A percentile compares a stretch with the other conserved stretches of the same genome.
phyloP scores from a whole-genome alignment of 345 rosid genomes.

The Citrus australasica region DNA sequence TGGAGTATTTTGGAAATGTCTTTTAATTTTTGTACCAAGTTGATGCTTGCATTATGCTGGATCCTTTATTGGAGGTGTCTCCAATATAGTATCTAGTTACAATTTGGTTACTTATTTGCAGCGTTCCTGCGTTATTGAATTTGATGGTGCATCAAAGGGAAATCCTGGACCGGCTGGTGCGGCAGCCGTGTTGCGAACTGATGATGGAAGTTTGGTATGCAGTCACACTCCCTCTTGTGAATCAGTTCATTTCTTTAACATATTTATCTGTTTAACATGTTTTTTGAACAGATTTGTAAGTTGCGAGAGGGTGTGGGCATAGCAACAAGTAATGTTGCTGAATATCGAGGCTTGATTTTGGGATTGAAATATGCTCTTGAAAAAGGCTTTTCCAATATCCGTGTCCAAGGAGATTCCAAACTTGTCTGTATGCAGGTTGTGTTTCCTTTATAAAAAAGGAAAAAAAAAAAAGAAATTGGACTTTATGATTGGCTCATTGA shows the following conservation, averaged over 20 bases:
- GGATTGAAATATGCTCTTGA: conserved; percentile 73
- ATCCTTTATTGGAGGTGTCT: not conserved
- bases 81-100: not conserved
- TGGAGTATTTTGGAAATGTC: not conserved
- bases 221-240: not conserved
- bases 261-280: conserved; percentile 10
- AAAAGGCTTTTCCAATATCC: conserved; percentile 63
- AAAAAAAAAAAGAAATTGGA: not conserved
- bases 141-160: conserved; percentile 94
- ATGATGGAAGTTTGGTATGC: conserved; percentile 70
- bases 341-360: conserved; percentile 72
- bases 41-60: not conserved
- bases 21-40: not conserved
- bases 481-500: not conserved
- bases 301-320: conserved; percentile 79
- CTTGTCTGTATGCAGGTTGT: conserved; percentile 87
- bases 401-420: conserved; percentile 81
- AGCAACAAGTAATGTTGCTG: conserved; percentile 83
- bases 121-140: conserved; percentile 66
- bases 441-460: not conserved
- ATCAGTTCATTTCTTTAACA: not conserved
- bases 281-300: conserved; percentile 56
- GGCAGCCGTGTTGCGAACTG: conserved; percentile 68
- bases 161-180: conserved; percentile 97
- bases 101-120: conserved; percentile 26